These are phyloP conservation scores for Talaromyces sp. DNA, from an alignment of 2,329 filamentous ascomycete species.

Conservation along the genomic window DNA sequence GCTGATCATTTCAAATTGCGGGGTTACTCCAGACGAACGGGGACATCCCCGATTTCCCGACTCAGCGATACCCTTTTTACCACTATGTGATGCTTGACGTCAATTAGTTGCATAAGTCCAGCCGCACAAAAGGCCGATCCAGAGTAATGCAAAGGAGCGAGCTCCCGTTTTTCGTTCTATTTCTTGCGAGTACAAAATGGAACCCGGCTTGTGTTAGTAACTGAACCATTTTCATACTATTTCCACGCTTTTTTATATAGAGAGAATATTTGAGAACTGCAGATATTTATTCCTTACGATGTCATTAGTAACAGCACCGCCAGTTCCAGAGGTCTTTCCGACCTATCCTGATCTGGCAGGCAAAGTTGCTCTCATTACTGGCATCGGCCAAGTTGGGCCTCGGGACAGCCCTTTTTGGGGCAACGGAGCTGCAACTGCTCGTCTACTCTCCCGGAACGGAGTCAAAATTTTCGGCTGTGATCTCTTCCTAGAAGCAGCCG, in stretches of 20 bases:
- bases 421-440: constrained; percentile 13
- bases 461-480: constrained; percentile 49
- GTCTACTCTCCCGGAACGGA: constrained; percentile 44
- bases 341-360: constrained; percentile 8
- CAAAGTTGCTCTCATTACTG: constrained; percentile 6
- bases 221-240: not conserved
- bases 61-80: too few relatives aligned
- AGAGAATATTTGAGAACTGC: not conserved
- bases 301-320: not conserved
- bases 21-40: too few relatives aligned
- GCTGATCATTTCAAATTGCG: too few relatives aligned
- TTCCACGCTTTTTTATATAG: not conserved
- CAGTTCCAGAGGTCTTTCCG: not conserved
- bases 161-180: too few relatives aligned
- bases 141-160: not conserved
- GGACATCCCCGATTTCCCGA: too few relatives aligned
- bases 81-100: not conserved
- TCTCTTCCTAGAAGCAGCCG: constrained; percentile 36
- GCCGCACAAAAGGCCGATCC: not conserved
- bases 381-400: constrained; percentile 21
- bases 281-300: not conserved
- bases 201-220: not conserved
- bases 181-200: not conserved
- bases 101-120: not conserved
- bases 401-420: constrained; percentile 1